phyloP scores from a whole-genome alignment of 2,329 filamentous ascomycete genomes.

The Nigrospora osmanthi region DNA sequence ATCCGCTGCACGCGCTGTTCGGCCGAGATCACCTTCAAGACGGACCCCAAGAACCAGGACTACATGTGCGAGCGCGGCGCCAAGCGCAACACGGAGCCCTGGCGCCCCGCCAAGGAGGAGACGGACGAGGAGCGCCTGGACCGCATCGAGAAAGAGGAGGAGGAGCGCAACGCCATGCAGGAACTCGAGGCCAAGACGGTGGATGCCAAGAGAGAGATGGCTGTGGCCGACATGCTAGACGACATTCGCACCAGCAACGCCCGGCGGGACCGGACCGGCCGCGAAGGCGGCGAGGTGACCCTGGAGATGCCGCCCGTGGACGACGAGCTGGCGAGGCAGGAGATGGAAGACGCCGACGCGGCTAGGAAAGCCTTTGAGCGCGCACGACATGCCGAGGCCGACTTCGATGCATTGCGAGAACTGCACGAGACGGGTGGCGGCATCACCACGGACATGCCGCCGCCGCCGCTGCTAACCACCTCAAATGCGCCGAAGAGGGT shows the following conservation, averaged over 20 bases:
- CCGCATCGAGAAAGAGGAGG: constrained; percentile 68
- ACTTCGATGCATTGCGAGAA: constrained; percentile 30
- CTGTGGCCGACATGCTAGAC: constrained; percentile 88
- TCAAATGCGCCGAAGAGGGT: constrained; percentile 14
- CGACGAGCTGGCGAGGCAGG: constrained; percentile 55
- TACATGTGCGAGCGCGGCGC: constrained; percentile 68
- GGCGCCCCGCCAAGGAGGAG: constrained; percentile 71
- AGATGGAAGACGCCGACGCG: constrained; percentile 76
- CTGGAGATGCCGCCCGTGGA: constrained; percentile 45
- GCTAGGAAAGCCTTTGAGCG: constrained; percentile 71
- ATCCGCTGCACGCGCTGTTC: constrained; percentile 83
- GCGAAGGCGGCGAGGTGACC: constrained; percentile 56
- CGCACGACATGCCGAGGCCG: constrained; percentile 46
- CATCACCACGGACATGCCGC: constrained; percentile 31
- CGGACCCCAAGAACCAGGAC: constrained; percentile 91
- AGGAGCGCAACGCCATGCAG: constrained; percentile 86
- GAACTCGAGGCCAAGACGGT: constrained; percentile 89
- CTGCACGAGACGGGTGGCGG: constrained; percentile 8
- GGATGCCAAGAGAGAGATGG: constrained; percentile 93
- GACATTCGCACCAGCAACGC: constrained; percentile 92
- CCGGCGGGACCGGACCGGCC: constrained; percentile 67
- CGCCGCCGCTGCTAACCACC: constrained; percentile 50
- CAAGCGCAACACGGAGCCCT: constrained; percentile 88
- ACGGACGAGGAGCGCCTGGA: constrained; percentile 84
- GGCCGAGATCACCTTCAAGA: constrained; percentile 85